A percentile compares a stretch with the other conserved stretches of the same genome.
These are phyloP conservation scores for Fusarium humuli DNA, from an alignment of 2,329 filamentous ascomycete species.

Conservation along the genomic window DNA sequence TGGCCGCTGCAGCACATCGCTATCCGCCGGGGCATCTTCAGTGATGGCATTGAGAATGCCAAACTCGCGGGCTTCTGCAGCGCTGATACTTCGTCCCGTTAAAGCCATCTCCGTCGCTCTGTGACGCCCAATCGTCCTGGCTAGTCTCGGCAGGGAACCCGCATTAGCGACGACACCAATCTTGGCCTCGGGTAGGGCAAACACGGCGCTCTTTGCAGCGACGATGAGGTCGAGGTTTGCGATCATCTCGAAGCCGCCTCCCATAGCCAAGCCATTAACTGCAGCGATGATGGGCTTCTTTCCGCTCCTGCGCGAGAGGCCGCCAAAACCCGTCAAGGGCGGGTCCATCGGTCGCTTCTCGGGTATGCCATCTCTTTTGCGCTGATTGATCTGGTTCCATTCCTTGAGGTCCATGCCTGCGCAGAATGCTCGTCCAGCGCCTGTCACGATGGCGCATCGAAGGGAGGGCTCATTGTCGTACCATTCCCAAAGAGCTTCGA, in stretches of 20 bases:
- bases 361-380: slow-evolving; percentile 35
- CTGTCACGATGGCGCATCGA: slow-evolving; percentile 72
- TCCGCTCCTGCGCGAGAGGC: slow-evolving; percentile 72
- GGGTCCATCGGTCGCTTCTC: slow-evolving; percentile 45
- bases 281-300: slow-evolving; percentile 82
- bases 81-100: slow-evolving; percentile 67
- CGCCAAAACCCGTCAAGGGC: slow-evolving; percentile 67
- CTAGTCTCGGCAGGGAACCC: slow-evolving; percentile 75
- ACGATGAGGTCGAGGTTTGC: slow-evolving; percentile 79
- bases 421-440: slow-evolving; percentile 73
- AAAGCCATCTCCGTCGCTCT: slow-evolving; percentile 76
- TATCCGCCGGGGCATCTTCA: slow-evolving; percentile 42
- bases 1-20: slow-evolving; percentile 49
- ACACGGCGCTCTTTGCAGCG: slow-evolving; percentile 67
- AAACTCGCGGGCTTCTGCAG: slow-evolving; percentile 70
- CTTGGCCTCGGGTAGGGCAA: slow-evolving; percentile 78
- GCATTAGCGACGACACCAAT: slow-evolving; percentile 78
- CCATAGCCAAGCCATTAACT: slow-evolving; percentile 79
- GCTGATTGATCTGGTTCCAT: slow-evolving; percentile 44
- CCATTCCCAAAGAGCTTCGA: slow-evolving; percentile 66
- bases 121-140: slow-evolving; percentile 73
- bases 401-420: slow-evolving; percentile 73
- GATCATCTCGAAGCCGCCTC: slow-evolving; percentile 82
- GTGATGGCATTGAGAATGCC: slow-evolving; percentile 76
- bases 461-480: slow-evolving; percentile 72